Percentiles rank a stretch among this genome's conserved stretches.
Conservation (phyloP, 176 grass and related monocot species). For the Melocanna baccifera region DNA sequence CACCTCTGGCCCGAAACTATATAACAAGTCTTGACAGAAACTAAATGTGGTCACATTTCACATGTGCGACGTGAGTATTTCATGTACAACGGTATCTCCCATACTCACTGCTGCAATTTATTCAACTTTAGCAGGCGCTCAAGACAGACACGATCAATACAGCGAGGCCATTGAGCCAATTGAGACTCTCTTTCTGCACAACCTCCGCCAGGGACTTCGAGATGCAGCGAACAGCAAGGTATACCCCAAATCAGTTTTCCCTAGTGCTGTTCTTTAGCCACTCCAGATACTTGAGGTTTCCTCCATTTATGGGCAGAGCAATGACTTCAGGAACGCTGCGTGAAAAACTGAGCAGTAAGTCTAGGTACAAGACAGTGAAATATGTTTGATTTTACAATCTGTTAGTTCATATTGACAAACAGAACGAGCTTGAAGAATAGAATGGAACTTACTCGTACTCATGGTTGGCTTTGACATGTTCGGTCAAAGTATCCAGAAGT, state of each 20-base stretch:
- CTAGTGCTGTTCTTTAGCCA: constrained; percentile 86
- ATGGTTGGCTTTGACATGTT: constrained; percentile 93
- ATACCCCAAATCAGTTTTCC: constrained; percentile 33
- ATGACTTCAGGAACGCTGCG: constrained; percentile 91
- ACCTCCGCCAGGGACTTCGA: not conserved
- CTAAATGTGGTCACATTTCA: not conserved
- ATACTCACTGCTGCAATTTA: not conserved
- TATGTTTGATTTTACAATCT: not conserved
- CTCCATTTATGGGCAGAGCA: constrained; percentile 73
- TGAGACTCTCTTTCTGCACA: not conserved
- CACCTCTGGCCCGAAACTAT: not conserved
- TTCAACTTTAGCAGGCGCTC: not conserved
- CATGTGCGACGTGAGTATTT: not conserved
- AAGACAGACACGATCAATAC: not conserved
- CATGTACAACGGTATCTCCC: not conserved
- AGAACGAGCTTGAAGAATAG: not conserved
- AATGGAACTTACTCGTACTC: constrained; percentile 74
- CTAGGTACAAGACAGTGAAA: not conserved
- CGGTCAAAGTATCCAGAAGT: constrained; percentile 71
- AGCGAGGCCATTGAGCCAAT: not conserved
- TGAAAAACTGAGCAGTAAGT: not conserved
- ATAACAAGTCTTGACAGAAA: not conserved
- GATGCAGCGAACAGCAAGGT: not conserved
- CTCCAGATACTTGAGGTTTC: constrained; percentile 81
- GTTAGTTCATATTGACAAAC: not conserved